phyloP scores from a whole-genome alignment of 129 eudicot genomes.

The Scalesia atractyloides region DNA sequence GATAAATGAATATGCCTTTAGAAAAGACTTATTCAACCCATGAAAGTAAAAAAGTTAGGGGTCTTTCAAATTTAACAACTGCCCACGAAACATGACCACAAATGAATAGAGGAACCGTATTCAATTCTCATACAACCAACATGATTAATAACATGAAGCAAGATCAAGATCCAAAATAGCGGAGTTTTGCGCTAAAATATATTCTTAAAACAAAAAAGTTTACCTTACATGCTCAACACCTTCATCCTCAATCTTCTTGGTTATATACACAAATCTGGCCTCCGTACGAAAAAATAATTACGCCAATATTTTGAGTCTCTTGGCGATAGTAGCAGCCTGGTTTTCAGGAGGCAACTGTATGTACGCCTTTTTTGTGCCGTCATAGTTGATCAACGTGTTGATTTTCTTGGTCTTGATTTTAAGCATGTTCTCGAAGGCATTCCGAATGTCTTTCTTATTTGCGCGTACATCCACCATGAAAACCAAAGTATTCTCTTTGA shows the following conservation, averaged over 20 bases:
- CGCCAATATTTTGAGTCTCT: conserved; percentile 38
- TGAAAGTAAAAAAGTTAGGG: no score
- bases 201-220: neutral
- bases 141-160: neutral
- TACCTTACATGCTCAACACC: conserved; percentile 17
- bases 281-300: conserved; percentile 1
- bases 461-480: conserved; percentile 64
- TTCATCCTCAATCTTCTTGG: conserved; percentile 24
- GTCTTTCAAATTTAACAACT: no score
- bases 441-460: conserved; percentile 60
- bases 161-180: conserved; percentile 16
- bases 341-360: conserved; percentile 44
- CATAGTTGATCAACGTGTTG: conserved; percentile 54
- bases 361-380: conserved; percentile 72
- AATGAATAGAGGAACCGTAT: no score
- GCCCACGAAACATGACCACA: no score
- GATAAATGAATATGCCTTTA: no score
- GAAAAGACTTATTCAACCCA: no score
- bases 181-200: neutral
- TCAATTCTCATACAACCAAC: no score
- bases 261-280: conserved; percentile 19
- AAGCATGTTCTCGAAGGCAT: conserved; percentile 55
- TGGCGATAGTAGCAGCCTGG: conserved; percentile 59
- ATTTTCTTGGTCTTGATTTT: conserved; percentile 56
- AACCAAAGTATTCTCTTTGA: conserved; percentile 48